These are phyloP conservation scores for Nymphaea thermarum DNA, from an alignment of 164 flowering plant species.

Conservation along the genomic window DNA sequence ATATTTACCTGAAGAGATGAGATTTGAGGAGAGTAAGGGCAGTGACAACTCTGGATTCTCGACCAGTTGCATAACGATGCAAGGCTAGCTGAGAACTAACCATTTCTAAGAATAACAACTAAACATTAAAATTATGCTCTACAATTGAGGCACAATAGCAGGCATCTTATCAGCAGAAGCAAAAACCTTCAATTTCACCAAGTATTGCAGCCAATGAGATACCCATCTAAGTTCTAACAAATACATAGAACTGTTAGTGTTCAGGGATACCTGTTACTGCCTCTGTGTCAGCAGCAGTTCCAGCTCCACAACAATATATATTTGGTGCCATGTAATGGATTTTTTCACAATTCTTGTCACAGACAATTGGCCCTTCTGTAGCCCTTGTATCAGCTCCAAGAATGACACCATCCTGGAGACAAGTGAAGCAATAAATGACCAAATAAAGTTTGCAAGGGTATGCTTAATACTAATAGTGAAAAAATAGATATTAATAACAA, in stretches of 20 bases:
- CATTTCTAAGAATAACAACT: constrained; percentile 43
- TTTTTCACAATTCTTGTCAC: constrained; percentile 93
- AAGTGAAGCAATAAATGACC: not conserved
- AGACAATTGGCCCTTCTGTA: constrained; percentile 90
- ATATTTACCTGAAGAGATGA: constrained; percentile 70
- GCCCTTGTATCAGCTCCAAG: constrained; percentile 98
- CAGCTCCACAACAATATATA: constrained; percentile 95
- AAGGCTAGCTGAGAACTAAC: constrained; percentile 91
- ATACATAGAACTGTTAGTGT: not conserved
- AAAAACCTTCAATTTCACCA: not conserved
- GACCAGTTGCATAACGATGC: constrained; percentile 82
- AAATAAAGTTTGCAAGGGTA: not conserved
- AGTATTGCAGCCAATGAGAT: not conserved
- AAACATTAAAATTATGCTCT: not conserved
- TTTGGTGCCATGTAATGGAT: constrained; percentile 99
- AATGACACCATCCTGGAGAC: constrained; percentile 81
- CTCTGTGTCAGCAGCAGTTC: constrained; percentile 97
- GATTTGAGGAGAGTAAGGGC: constrained; percentile 78
- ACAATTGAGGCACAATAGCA: not conserved
- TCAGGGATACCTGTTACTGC: constrained; percentile 71
- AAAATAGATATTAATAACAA: not conserved
- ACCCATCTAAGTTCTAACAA: not conserved
- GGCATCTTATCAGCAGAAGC: not conserved
- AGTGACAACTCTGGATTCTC: constrained; percentile 85
- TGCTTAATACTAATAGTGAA: not conserved